phyloP scores from a whole-genome alignment of 345 rosid genomes.

The Pistacia atlantica region DNA sequence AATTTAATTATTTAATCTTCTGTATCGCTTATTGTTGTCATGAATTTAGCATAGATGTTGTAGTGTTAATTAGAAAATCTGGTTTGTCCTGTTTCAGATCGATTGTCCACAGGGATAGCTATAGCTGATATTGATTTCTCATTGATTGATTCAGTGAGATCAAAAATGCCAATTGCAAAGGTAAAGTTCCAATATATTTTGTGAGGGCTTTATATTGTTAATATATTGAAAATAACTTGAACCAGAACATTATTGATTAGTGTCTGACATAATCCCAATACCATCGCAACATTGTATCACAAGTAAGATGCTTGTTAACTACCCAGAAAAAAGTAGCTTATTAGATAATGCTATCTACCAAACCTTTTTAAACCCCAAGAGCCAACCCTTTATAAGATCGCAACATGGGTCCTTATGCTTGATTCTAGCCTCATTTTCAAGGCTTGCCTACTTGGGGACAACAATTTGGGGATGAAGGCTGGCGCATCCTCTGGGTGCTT shows the following conservation, averaged over 20 bases:
- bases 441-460: not conserved
- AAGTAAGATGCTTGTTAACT: too few species aligned
- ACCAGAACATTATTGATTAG: too few species aligned
- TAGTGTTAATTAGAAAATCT: not conserved
- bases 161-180: slow-evolving; percentile 81
- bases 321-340: too few species aligned
- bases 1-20: not conserved
- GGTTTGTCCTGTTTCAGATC: slow-evolving; percentile 49
- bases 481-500: not conserved
- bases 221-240: not conserved
- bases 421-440: not conserved
- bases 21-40: not conserved
- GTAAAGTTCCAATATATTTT: slow-evolving; percentile 33
- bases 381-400: not conserved
- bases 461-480: not conserved
- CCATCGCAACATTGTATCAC: too few species aligned
- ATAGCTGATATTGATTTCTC: slow-evolving; percentile 84
- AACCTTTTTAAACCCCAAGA: too few species aligned
- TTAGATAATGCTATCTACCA: too few species aligned
- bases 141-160: slow-evolving; percentile 76
- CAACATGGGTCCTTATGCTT: not conserved
- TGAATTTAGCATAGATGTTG: not conserved
- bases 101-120: slow-evolving; percentile 70
- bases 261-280: too few species aligned
- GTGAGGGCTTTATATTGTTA: not conserved